These are phyloP conservation scores for Gossypium davidsonii DNA, from an alignment of 441 rosid species.

Conservation along the genomic window DNA sequence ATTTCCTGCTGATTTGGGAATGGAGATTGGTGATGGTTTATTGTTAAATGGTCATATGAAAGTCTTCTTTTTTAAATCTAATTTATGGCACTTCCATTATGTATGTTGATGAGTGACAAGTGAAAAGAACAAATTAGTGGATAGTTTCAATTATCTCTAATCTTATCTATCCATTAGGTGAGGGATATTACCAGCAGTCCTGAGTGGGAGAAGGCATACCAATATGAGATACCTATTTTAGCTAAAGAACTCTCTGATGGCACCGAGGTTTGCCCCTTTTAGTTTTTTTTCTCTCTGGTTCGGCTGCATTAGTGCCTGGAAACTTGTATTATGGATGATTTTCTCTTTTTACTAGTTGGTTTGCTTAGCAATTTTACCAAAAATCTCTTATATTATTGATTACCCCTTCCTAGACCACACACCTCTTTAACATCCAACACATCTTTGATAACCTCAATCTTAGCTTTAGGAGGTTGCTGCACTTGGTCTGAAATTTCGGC, in stretches of 20 bases:
- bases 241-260: slow-evolving; percentile 67
- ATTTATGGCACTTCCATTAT: background rate
- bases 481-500: too few relatives aligned
- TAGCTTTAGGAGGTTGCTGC: too few relatives aligned
- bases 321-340: background rate
- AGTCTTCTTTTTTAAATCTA: background rate
- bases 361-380: too few relatives aligned
- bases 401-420: too few relatives aligned
- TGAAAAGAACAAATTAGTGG: background rate
- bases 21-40: background rate
- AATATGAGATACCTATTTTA: slow-evolving; percentile 76
- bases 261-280: slow-evolving; percentile 41
- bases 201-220: slow-evolving; percentile 76
- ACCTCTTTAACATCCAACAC: too few relatives aligned
- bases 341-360: too few relatives aligned
- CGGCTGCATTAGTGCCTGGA: slow-evolving; percentile 4
- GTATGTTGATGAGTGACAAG: background rate
- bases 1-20: background rate
- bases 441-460: too few relatives aligned
- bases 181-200: slow-evolving; percentile 77
- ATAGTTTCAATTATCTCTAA: background rate
- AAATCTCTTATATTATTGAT: too few relatives aligned
- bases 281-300: background rate
- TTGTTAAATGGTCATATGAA: background rate
- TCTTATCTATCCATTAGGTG: slow-evolving; percentile 26